phyloP scores from a whole-genome alignment of 2,329 filamentous ascomycete genomes.

The Penicillium olsonii region DNA sequence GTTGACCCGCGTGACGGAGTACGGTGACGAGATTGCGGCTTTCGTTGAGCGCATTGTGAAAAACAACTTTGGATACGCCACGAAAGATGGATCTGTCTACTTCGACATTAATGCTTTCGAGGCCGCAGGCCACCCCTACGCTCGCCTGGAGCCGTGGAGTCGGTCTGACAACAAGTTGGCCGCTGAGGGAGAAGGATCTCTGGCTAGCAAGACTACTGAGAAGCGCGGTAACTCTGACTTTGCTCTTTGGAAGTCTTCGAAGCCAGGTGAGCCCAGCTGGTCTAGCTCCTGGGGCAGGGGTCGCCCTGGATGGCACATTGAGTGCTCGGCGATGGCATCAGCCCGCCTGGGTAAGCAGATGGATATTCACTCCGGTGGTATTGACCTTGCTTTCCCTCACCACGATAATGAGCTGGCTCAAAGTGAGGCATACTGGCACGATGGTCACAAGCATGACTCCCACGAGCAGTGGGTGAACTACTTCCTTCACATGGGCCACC shows the following conservation, averaged over 20 bases:
- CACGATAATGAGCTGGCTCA: conserved; percentile 92
- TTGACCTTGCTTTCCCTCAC: conserved; percentile 88
- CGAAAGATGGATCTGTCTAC: conserved; percentile 81
- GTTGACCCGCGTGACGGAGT: conserved; percentile 88
- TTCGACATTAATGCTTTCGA: conserved; percentile 91
- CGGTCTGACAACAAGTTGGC: conserved; percentile 78
- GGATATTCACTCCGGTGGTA: conserved; percentile 90
- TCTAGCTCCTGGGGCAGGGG: conserved; percentile 83
- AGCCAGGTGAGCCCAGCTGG: conserved; percentile 90
- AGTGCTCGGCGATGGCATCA: conserved; percentile 94
- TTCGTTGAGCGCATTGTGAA: conserved; percentile 82
- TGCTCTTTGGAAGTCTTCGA: conserved; percentile 90
- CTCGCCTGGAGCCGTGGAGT: conserved; percentile 81
- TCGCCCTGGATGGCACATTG: conserved; percentile 93
- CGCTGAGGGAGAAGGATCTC: conserved; percentile 85
- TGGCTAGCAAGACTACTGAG: conserved; percentile 60
- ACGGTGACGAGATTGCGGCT: conserved; percentile 79
- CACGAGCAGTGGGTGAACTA: conserved; percentile 83
- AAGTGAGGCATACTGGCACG: conserved; percentile 77
- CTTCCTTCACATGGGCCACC: conserved; percentile 92
- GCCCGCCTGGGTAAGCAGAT: conserved; percentile 81
- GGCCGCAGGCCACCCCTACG: conserved; percentile 79
- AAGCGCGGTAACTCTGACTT: conserved; percentile 84
- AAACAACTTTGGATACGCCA: conserved; percentile 81
- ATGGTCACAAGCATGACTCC: conserved; percentile 39